These are phyloP conservation scores for Ganoderma boninense DNA, from an alignment of 1,284 basidiomycete species.

Conservation along the genomic window DNA sequence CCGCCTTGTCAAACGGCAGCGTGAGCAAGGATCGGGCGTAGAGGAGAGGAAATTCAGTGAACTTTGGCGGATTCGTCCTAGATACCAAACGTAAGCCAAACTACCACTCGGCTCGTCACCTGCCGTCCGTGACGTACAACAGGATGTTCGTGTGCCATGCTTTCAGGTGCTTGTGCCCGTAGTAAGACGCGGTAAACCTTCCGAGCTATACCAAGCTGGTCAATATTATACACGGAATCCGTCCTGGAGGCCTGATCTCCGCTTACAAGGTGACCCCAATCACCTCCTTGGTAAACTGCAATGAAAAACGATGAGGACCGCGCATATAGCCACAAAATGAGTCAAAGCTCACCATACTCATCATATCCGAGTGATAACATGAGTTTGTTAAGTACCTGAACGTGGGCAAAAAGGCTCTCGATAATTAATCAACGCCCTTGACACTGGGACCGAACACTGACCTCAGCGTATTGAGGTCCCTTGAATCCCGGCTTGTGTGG, in stretches of 20 bases:
- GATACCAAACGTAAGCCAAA: not conserved
- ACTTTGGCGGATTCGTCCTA: not conserved
- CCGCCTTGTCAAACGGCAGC: not conserved
- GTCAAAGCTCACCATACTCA: conserved; percentile 36
- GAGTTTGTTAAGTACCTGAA: conserved; percentile 42
- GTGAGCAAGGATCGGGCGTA: not conserved
- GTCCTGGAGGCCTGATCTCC: too few species aligned
- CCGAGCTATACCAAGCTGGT: not conserved
- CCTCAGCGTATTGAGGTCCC: conserved; percentile 40
- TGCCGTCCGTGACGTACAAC: conserved; percentile 2
- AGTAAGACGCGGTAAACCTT: conserved; percentile 21
- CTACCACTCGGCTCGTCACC: not conserved
- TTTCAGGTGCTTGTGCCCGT: conserved; percentile 25
- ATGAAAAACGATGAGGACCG: not conserved
- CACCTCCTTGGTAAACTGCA: conserved; percentile 8
- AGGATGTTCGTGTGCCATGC: conserved; percentile 34
- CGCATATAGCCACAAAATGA: not conserved
- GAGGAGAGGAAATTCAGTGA: not conserved
- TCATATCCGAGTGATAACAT: conserved; percentile 38
- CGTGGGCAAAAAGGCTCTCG: not conserved
- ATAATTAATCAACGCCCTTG: not conserved
- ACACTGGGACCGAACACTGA: not conserved
- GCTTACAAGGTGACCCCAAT: conserved; percentile 6
- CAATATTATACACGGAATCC: too few species aligned
- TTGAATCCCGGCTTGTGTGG: conserved; percentile 48